Evolutionary conservation across 2,329 filamentous ascomycete species (phyloP), one percentile per base, ranked within the genome.

Genomic region (Penicillium sp.): DNA sequence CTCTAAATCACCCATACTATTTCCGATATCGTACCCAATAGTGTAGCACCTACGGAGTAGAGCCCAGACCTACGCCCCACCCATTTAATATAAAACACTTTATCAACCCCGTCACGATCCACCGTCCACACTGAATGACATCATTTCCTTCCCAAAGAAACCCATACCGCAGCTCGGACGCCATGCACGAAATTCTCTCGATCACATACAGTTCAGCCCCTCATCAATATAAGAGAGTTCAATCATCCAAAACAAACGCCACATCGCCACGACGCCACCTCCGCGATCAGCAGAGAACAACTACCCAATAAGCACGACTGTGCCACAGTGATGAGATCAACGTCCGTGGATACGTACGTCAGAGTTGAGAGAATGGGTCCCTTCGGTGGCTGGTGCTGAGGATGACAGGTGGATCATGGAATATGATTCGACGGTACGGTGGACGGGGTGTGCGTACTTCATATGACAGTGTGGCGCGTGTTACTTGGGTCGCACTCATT

Each of bases 381-480:
- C 42, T 49, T 44, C 34, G 31, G 42, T 48, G 43, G 49, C 43
- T 43, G 42, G 43, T 13, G 16, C 23, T 26, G 21, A 16, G 41
- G 18, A 12, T 26, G 42, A 31, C 38, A 18, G 16, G 39, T 4
- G 15, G 15, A 47, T 43, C 31, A 23, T 36, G 24, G 41, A 15
- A 43, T 29, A 7, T 45, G 10, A 48, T 52, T 39, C 48, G 39
- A 48, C 26, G 29, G 18, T 50, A 21, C 13, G 29, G 18, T 12
- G 28, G 6, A 15, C 44, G 13, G 33, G 41, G 26, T 29, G 38
- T 42, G 33, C 21, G 34, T 38, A 44, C 7, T 42, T 28, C 43
- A 47, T 29, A 48, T 59, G 56, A 57, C 54, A 51, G 26, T 57
- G 53, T 55, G 47, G 53, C 38, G 23, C 51, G 47, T 56, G 12